A percentile compares a stretch with the other conserved stretches of the same genome.
phyloP scores from a whole-genome alignment of 805 yeast genomes.

The Candida coquimbonensis region DNA sequence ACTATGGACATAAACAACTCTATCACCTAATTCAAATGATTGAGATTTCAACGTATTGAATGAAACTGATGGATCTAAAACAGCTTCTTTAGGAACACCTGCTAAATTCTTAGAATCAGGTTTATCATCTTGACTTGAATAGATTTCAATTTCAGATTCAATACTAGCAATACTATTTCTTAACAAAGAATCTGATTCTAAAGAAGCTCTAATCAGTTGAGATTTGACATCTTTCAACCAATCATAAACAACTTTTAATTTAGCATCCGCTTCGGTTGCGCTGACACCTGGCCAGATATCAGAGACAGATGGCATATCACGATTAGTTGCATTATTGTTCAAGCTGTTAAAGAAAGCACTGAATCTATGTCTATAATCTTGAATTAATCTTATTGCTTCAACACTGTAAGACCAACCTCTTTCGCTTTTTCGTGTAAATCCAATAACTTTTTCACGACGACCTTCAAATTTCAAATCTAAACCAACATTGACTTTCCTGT shows the following conservation, averaged over 20 bases:
- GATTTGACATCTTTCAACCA: slow-evolving; percentile 47
- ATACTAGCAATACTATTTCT: slow-evolving; percentile 56
- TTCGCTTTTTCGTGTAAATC: slow-evolving; percentile 63
- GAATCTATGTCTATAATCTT: slow-evolving; percentile 54
- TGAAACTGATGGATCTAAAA: slow-evolving; percentile 69
- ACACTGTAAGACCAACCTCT: slow-evolving; percentile 81
- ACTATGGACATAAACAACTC: slow-evolving; percentile 77
- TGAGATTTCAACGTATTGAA: slow-evolving; percentile 68
- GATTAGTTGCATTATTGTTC: slow-evolving; percentile 19
- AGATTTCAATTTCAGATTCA: slow-evolving; percentile 51
- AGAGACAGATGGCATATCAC: slow-evolving; percentile 24
- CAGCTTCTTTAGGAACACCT: slow-evolving; percentile 80
- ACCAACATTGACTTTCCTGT: slow-evolving; percentile 63
- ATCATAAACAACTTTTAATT: slow-evolving; percentile 23
- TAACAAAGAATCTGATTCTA: slow-evolving; percentile 75
- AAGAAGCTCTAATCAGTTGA: slow-evolving; percentile 54
- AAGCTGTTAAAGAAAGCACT: slow-evolving; percentile 49
- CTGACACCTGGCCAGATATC: slow-evolving; percentile 31
- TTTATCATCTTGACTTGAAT: slow-evolving; percentile 37
- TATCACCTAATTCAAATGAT: slow-evolving; percentile 77
- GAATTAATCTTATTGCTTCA: slow-evolving; percentile 59
- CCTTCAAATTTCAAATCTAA: slow-evolving; percentile 78
- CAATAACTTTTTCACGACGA: slow-evolving; percentile 75
- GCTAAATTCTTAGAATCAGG: slow-evolving; percentile 51
- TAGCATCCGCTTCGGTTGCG: slow-evolving; percentile 21